Evolutionary conservation across 1,284 basidiomycete genomes (phyloP).

Genomic region (Apiotrichum montevideense): DNA sequence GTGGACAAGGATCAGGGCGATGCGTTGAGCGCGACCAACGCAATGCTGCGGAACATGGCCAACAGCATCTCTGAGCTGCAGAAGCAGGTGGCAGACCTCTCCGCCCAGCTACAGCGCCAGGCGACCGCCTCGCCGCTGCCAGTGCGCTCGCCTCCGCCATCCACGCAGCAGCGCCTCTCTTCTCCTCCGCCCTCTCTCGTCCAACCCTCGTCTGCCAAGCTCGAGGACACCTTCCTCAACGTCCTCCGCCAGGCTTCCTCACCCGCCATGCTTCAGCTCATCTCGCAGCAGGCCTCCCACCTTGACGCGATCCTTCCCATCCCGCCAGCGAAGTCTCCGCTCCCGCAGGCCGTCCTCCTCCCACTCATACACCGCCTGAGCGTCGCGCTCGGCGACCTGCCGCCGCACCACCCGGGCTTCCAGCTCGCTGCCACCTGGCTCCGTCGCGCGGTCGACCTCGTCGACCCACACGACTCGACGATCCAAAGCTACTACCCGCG

Average conservation of each 20-base stretch:
- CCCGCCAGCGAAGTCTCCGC: slow-evolving; percentile 13
- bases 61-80: slow-evolving; percentile 23
- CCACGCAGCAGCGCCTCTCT: slow-evolving; percentile 2
- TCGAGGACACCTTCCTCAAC: slow-evolving; percentile 32
- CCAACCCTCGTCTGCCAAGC: slow-evolving; percentile 4
- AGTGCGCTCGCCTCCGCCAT: neutral
- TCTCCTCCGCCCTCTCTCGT: neutral
- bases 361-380: slow-evolving; percentile 37
- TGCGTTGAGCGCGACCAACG: slow-evolving; percentile 13
- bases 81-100: slow-evolving; percentile 23
- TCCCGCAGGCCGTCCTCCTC: slow-evolving; percentile 35
- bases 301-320: slow-evolving; percentile 19
- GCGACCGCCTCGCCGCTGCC: neutral
- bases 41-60: slow-evolving; percentile 19
- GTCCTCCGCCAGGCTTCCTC: slow-evolving; percentile 20
- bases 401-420: slow-evolving; percentile 22
- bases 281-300: slow-evolving; percentile 18
- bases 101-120: slow-evolving; percentile 18
- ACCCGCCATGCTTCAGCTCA: slow-evolving; percentile 21
- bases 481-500: slow-evolving; percentile 15
- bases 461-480: slow-evolving; percentile 22
- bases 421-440: slow-evolving; percentile 23
- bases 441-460: slow-evolving; percentile 18
- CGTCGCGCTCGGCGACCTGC: slow-evolving; percentile 23
- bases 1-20: slow-evolving; percentile 17